Percentiles rank a stretch among this genome's conserved stretches.
Conservation (phyloP, 306 rosid genomes). For the Ochetophila trinervis region DNA sequence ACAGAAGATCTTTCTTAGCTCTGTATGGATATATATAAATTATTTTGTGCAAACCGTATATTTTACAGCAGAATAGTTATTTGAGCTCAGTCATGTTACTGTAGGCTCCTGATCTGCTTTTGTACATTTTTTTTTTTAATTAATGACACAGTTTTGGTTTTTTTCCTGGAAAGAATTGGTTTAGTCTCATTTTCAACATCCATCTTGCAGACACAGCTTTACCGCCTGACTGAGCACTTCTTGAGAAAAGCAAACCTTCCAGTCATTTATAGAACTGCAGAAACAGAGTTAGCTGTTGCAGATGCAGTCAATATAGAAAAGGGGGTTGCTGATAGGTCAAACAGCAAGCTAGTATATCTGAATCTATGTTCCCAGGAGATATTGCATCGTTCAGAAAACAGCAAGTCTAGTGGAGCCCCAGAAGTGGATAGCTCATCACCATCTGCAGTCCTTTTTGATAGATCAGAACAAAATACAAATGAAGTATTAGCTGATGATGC, state of each 20-base stretch:
- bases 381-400: constrained; percentile 49
- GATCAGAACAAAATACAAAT: constrained; percentile 35
- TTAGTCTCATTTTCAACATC: constrained; percentile 8
- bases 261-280: constrained; percentile 69
- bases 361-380: constrained; percentile 88
- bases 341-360: constrained; percentile 75
- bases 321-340: constrained; percentile 82
- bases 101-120: too few relatives aligned
- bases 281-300: constrained; percentile 89
- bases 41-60: too few relatives aligned
- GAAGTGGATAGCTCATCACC: constrained; percentile 34
- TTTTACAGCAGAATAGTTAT: too few relatives aligned
- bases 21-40: too few relatives aligned
- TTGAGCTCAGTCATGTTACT: too few relatives aligned
- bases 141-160: too few relatives aligned
- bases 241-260: constrained; percentile 68
- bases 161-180: neutral
- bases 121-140: too few relatives aligned
- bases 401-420: constrained; percentile 36
- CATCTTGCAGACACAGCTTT: constrained; percentile 71
- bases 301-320: constrained; percentile 93
- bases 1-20: too few relatives aligned
- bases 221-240: constrained; percentile 79
- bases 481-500: constrained; percentile 48
- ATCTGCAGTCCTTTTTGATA: constrained; percentile 33